Conservation (phyloP, 768 basidiomycete species). For the Tylopilus rubrobrunneus region DNA sequence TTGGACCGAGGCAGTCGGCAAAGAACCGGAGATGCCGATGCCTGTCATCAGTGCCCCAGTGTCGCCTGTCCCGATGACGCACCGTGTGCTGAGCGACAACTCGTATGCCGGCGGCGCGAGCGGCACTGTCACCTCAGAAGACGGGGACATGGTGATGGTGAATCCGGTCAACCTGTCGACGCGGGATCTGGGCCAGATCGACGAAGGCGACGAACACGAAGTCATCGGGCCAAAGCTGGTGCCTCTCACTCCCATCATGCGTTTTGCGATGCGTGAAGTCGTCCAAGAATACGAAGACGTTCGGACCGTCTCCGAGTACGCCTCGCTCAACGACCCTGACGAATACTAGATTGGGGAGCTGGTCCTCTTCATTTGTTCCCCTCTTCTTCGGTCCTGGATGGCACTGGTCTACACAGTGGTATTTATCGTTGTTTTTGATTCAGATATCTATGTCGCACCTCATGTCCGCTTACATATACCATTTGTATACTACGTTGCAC, state of each 20-base stretch:
- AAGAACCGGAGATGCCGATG: slow-evolving; percentile 37
- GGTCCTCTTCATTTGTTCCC: neutral
- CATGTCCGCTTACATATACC: neutral
- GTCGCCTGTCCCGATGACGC: slow-evolving; percentile 25
- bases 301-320: slow-evolving; percentile 72
- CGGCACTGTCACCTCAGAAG: slow-evolving; percentile 39
- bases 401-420: neutral
- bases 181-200: slow-evolving; percentile 42
- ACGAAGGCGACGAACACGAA: slow-evolving; percentile 53
- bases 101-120: slow-evolving; percentile 33
- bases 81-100: slow-evolving; percentile 26
- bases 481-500: slow-evolving; percentile 6
- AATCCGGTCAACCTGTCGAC: slow-evolving; percentile 34
- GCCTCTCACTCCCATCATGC: slow-evolving; percentile 77
- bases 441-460: neutral
- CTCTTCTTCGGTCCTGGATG: neutral
- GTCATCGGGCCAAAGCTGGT: slow-evolving; percentile 70
- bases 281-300: slow-evolving; percentile 80
- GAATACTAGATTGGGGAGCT: slow-evolving; percentile 46
- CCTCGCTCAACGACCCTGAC: slow-evolving; percentile 65
- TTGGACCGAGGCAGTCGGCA: slow-evolving; percentile 70
- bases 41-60: slow-evolving; percentile 26
- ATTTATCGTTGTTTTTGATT: slow-evolving; percentile 7
- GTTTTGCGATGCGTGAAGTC: slow-evolving; percentile 80
- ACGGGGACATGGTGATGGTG: slow-evolving; percentile 50